Percentiles rank a stretch among this genome's conserved stretches.
Evolutionary conservation across 495 filamentous ascomycete species (phyloP).

Genomic region (Penicillium manginii): DNA sequence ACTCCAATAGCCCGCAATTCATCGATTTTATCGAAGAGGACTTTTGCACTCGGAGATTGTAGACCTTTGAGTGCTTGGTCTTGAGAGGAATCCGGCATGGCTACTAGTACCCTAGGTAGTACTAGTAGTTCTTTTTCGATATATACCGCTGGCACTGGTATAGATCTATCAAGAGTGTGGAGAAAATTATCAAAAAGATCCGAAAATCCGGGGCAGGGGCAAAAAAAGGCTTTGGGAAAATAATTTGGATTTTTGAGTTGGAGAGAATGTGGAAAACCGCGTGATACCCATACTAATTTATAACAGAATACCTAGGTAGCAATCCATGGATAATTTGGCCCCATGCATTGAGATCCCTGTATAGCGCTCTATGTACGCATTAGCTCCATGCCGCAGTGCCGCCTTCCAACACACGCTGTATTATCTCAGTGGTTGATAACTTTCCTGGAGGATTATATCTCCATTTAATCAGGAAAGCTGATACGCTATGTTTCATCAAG

Average conservation of each 20-base stretch:
- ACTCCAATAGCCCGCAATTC: constrained; percentile 58
- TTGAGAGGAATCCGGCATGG: neutral
- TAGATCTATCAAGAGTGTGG: neutral
- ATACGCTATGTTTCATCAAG: too few relatives aligned
- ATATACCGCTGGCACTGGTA: too few relatives aligned
- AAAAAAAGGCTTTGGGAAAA: too few relatives aligned
- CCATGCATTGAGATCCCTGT: neutral
- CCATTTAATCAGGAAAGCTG: too few relatives aligned
- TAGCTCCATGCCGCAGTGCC: neutral
- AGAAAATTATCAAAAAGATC: too few relatives aligned
- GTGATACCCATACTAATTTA: too few relatives aligned
- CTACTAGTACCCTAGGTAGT: too few relatives aligned
- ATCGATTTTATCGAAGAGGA: constrained; percentile 62
- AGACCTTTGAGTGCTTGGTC: neutral
- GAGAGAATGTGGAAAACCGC: too few relatives aligned
- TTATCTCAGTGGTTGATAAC: neutral
- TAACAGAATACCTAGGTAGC: too few relatives aligned
- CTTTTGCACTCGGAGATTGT: neutral
- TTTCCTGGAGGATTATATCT: too few relatives aligned
- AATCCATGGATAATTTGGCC: neutral
- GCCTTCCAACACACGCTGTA: neutral
- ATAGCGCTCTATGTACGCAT: neutral
- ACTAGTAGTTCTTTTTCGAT: neutral
- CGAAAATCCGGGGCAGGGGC: too few relatives aligned
- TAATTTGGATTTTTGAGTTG: too few relatives aligned